Percentiles rank a stretch among this genome's conserved stretches.
phyloP scores from a whole-genome alignment of 257 asterid species.

The Anisodus acutangulus region DNA sequence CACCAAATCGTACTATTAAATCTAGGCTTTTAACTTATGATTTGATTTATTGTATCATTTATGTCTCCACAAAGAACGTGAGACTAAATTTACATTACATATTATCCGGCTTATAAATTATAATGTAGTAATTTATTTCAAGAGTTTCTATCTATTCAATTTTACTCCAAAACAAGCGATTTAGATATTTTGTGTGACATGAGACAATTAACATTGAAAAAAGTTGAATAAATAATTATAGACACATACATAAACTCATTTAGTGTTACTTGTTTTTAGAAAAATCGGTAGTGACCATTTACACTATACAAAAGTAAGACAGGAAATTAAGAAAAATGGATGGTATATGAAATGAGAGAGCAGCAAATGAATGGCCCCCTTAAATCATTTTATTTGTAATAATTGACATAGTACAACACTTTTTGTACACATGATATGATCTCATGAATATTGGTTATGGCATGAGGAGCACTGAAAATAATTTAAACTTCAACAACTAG shows the following conservation, averaged over 20 bases:
- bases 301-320: neutral
- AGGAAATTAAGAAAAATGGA: neutral
- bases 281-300: neutral
- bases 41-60: conserved; percentile 11
- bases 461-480: neutral
- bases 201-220: neutral
- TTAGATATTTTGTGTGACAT: neutral
- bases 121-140: neutral
- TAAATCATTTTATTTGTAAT: neutral
- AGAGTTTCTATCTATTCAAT: neutral
- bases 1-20: conserved; percentile 16
- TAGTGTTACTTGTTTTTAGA: neutral
- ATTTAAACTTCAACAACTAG: neutral
- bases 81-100: neutral
- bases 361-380: neutral
- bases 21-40: neutral
- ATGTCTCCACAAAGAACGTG: neutral
- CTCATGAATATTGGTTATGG: neutral
- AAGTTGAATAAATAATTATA: neutral
- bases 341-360: neutral
- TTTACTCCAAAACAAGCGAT: neutral
- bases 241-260: neutral
- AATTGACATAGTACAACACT: neutral
- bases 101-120: neutral
- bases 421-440: neutral